Base-by-base conservation (phyloP, 352 stramenopile genomes). In the Globisporangium lucens region DNA sequence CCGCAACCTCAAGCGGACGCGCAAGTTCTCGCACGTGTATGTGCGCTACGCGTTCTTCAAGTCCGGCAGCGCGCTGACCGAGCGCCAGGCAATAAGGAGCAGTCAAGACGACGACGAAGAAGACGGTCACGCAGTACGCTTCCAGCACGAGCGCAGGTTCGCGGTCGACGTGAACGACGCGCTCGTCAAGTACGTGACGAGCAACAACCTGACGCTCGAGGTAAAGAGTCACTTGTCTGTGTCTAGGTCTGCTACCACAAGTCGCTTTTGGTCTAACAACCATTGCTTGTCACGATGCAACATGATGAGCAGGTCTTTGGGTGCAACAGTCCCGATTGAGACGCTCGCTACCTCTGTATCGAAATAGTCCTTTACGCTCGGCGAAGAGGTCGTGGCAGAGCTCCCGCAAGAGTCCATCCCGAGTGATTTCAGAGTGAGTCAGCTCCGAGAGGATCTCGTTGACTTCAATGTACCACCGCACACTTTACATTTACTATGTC, bases 21-120 rank as follows among this genome's bases (percentile, higher is more conserved):
- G 62, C 51, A 79, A 77, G 29, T 75, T 82, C 64, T 74, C 78
- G 52, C 71, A 73, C 29, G 15, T 88, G 8, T 76, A 65, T n/a
- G 56, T 83, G 46, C 70, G 68, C 2, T 90, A 88, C 60, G 70
- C 67, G 15, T 88, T 88, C 58, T 84, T 80, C 56, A 74, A 75
- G 12, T 75, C 84, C 15, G 60, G 67, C 9, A 74, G 27, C 51
- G 70, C 29, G 33, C 70, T 84, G 51, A 85, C 71, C 12, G 60
- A 70, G 13, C 29, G 17, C 12, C 64, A 79, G 47, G 4, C 22
- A 2, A 56, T 83, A 27, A 9, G 13, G 29, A 41, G 15, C 0
- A 20, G 20, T 2, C 53, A 41, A 59, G 29, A 59, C 46, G 61
- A 55, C 24, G 62, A 57, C n/a, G 7, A 29, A 38, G 56, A 53